Evolutionary conservation across 129 eudicot genomes (phyloP), one percentile per base, ranked within the genome.

Genomic region (Escallonia herrerae): DNA sequence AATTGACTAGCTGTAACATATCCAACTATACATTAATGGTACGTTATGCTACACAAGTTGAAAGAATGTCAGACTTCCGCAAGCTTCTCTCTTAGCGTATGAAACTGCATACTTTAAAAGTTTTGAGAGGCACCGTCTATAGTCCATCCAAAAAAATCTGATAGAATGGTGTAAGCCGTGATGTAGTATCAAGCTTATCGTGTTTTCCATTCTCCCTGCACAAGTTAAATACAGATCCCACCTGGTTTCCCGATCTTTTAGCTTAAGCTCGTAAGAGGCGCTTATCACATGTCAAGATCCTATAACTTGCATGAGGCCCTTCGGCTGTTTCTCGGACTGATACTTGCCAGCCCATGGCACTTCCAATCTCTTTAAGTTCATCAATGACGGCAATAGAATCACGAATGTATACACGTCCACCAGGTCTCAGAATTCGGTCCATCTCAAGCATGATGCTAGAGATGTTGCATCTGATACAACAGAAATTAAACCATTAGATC

Each of bases 371-470:
- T 83, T 78, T 71, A 83, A 93, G 98, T 64, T 93, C 95, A 77
- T 78, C 85, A 79, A 93, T 80, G 12, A 88, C 77, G 4, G 87
- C 63, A 62, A 81, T 39, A 40, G 90, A 68, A 74, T 93, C 98
- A 10, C 98, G 98, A 61, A 89, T 88, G 72, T 83, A 89, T 49
- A 77, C 99, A 14, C 74, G 95, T 50, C 99, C 99, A 44, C 99
- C 99, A 15, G 99, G 96, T 74, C 99, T 93, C 60, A 93, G 60
- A 7, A 89, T 89, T 70, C 99, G 83, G 65, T 93, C 99, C 96
- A 93, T 93, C 75, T 93, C 99, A 73, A 93, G 64, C 95, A 93
- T 86, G 60, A 93, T 93, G 76, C 82, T 83, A 5, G 86, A 79
- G 40, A 89, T 33, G 60, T 82, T 89, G 86, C 99, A 93, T 74